phyloP scores from a whole-genome alignment of 257 asterid species.

The Solanum paucissectum region DNA sequence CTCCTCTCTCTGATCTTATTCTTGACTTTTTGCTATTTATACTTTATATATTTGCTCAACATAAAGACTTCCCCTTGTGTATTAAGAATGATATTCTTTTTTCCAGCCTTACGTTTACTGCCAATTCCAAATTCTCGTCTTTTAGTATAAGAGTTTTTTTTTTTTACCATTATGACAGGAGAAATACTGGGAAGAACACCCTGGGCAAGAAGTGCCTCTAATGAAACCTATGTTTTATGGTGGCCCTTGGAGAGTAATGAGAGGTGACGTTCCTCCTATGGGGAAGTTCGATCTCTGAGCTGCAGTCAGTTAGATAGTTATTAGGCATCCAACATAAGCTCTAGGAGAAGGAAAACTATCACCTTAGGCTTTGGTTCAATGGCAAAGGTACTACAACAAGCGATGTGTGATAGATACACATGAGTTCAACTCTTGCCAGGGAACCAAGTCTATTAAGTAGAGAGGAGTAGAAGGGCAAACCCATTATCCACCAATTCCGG shows the following conservation, averaged over 20 bases:
- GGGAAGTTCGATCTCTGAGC: constrained; percentile 1
- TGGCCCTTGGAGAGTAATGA: constrained; percentile 89
- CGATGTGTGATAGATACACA: not conserved
- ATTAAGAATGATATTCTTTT: not conserved
- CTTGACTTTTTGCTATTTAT: not conserved
- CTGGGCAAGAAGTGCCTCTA: constrained; percentile 73
- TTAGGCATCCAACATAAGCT: not conserved
- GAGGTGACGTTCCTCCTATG: constrained; percentile 64
- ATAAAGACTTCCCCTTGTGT: not conserved
- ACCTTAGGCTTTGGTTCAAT: not conserved
- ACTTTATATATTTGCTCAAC: not conserved
- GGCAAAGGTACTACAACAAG: not conserved
- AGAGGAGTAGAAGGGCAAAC: not conserved
- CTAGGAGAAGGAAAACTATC: not conserved
- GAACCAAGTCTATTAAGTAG: not conserved
- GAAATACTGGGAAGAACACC: constrained; percentile 87
- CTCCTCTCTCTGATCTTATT: not conserved
- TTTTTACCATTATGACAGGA: constrained; percentile 37
- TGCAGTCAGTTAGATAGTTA: not conserved
- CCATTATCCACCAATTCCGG: not conserved
- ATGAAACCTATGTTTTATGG: constrained; percentile 82
- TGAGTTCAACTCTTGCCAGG: not conserved
- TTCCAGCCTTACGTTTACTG: not conserved
- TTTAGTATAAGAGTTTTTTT: not conserved
- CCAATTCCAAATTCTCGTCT: not conserved